Evolutionary conservation across 2,329 filamentous ascomycete species (phyloP).

Genomic region (Elsinoe batatas): DNA sequence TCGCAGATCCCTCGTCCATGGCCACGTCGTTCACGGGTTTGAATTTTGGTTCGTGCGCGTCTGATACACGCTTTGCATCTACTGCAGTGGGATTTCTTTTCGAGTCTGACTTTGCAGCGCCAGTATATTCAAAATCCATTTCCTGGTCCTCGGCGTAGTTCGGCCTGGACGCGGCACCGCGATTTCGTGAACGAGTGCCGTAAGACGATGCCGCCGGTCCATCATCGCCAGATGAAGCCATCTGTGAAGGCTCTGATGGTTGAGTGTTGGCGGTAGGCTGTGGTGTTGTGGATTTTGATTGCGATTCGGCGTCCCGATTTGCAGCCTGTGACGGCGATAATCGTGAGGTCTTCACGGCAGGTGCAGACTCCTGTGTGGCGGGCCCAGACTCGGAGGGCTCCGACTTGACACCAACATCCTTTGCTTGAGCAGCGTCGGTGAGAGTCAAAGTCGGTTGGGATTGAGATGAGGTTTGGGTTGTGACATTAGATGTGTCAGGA

Average conservation of each 20-base stretch:
- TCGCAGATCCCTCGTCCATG: conserved; percentile 37
- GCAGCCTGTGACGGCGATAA: conserved; percentile 3
- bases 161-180: conserved; percentile 65
- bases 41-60: conserved; percentile 19
- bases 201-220: conserved; percentile 53
- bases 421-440: not conserved
- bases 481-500: conserved; percentile 6
- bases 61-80: conserved; percentile 12
- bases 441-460: not conserved
- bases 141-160: conserved; percentile 93
- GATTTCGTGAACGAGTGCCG: conserved; percentile 88
- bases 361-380: conserved; percentile 5
- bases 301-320: not conserved
- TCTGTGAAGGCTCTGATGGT: conserved; percentile 3
- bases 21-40: conserved; percentile 15
- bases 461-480: conserved; percentile 4
- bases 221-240: conserved; percentile 18
- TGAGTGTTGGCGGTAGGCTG: not conserved
- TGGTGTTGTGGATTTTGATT: conserved; percentile 5
- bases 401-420: conserved; percentile 8
- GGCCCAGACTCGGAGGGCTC: not conserved
- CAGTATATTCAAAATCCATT: conserved; percentile 68
- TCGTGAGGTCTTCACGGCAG: conserved; percentile 1
- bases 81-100: conserved; percentile 44
- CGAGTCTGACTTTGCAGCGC: conserved; percentile 39